A percentile compares a stretch with the other conserved stretches of the same genome.
Evolutionary conservation across 2,329 filamentous ascomycete genomes (phyloP).

Genomic region (Botryotinia calthae): DNA sequence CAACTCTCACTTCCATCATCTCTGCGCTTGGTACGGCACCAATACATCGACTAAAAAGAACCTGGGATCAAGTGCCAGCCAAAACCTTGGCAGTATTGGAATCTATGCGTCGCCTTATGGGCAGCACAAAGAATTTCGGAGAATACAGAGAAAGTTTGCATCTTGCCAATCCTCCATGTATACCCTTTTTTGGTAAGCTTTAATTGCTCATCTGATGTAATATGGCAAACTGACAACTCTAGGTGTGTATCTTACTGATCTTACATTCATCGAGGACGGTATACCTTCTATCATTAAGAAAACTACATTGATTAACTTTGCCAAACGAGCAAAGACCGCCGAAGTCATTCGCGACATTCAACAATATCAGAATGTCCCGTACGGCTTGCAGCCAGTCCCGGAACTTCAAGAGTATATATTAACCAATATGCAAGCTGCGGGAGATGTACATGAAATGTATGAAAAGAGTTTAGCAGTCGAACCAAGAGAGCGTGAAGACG

Average conservation of each 20-base stretch:
- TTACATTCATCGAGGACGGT: slow-evolving; percentile 98
- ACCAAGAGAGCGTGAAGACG: slow-evolving; percentile 93
- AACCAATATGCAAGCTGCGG: slow-evolving; percentile 91
- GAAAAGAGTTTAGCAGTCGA: slow-evolving; percentile 93
- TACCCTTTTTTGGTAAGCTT: slow-evolving; percentile 87
- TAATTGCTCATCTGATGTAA: slow-evolving; percentile 4
- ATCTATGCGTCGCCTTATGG: slow-evolving; percentile 91
- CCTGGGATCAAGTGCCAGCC: slow-evolving; percentile 89
- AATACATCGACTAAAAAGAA: slow-evolving; percentile 88
- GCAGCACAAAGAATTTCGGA: slow-evolving; percentile 95
- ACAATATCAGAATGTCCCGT: slow-evolving; percentile 98
- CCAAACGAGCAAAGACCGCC: slow-evolving; percentile 95
- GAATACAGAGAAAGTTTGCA: slow-evolving; percentile 94
- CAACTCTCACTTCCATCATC: slow-evolving; percentile 94
- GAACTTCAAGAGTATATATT: slow-evolving; percentile 97
- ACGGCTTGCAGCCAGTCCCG: slow-evolving; percentile 80
- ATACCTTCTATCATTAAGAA: slow-evolving; percentile 96
- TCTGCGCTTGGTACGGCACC: slow-evolving; percentile 92
- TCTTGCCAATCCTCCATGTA: slow-evolving; percentile 91
- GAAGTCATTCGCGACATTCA: slow-evolving; percentile 98
- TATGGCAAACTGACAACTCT: slow-evolving; percentile 24
- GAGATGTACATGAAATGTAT: slow-evolving; percentile 99
- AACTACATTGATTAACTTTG: slow-evolving; percentile 96
- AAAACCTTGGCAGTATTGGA: slow-evolving; percentile 79
- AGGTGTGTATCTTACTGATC: slow-evolving; percentile 95